These are phyloP conservation scores for Triticum dicoccoides DNA, from an alignment of 176 grass and related monocot genomes.

Conservation along the genomic window DNA sequence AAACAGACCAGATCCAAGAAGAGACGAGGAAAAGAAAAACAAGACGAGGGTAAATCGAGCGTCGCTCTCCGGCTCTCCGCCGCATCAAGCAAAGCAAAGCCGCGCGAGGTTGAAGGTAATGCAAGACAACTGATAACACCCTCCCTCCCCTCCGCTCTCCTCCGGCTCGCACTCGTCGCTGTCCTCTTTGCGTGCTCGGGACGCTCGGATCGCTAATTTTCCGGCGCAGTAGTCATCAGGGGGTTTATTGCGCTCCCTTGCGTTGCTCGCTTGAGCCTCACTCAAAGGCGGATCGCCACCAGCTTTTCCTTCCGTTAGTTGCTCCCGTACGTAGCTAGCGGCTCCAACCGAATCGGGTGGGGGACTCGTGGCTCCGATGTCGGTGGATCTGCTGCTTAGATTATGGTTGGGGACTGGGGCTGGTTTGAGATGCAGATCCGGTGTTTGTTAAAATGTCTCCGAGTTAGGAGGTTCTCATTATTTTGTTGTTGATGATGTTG, in stretches of 20 bases:
- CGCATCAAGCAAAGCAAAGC: slow-evolving; percentile 22
- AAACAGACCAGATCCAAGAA: not conserved
- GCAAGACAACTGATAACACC: too few species aligned
- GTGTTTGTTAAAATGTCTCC: slow-evolving; percentile 49
- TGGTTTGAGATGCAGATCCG: slow-evolving; percentile 29
- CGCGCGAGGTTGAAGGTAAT: slow-evolving; percentile 14
- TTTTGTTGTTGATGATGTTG: not conserved
- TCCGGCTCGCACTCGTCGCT: not conserved
- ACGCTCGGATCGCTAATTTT: not conserved
- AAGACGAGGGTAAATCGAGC: not conserved
- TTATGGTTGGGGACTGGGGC: not conserved
- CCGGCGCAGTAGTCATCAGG: not conserved
- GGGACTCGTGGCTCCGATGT: not conserved
- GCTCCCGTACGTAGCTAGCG: not conserved
- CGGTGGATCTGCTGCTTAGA: slow-evolving; percentile 30
- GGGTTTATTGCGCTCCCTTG: not conserved
- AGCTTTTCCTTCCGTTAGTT: slow-evolving; percentile 17
- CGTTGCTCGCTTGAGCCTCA: slow-evolving; percentile 32
- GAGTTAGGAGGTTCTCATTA: not conserved
- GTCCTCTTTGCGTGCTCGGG: slow-evolving; percentile 17
- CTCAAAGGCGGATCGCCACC: slow-evolving; percentile 30
- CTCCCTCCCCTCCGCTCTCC: too few species aligned
- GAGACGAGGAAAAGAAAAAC: not conserved
- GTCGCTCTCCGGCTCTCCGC: not conserved
- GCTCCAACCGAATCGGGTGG: slow-evolving; percentile 36